A percentile compares a stretch with the other conserved stretches of the same genome.
These are phyloP conservation scores for Lodderomyces margitis DNA, from an alignment of 1,139 yeast genomes.

Conservation along the genomic window DNA sequence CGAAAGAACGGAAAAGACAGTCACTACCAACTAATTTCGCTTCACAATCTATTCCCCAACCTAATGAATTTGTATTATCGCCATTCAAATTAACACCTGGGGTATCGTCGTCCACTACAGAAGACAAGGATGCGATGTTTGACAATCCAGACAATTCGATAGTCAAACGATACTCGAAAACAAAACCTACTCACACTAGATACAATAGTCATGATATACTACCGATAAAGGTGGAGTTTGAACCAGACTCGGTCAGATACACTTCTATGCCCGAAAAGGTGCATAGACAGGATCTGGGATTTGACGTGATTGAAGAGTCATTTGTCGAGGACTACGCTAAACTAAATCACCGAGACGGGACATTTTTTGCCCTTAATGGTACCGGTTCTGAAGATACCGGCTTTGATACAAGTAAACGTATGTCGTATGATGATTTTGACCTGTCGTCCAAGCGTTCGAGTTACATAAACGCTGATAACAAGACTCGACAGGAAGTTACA, in stretches of 20 bases:
- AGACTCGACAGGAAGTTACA: slow-evolving; percentile 50
- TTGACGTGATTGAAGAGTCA: slow-evolving; percentile 10
- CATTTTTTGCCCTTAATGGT: slow-evolving; percentile 16
- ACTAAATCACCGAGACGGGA: slow-evolving; percentile 10
- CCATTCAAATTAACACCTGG: slow-evolving; percentile 38
- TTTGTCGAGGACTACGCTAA: slow-evolving; percentile 7
- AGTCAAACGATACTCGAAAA: slow-evolving; percentile 24
- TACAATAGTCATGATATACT: slow-evolving; percentile 46
- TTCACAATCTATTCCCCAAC: slow-evolving; percentile 19
- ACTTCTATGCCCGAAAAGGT: slow-evolving; percentile 32
- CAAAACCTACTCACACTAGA: slow-evolving; percentile 38
- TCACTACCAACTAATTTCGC: slow-evolving; percentile 36
- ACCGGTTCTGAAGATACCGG: slow-evolving; percentile 12
- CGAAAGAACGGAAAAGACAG: slow-evolving; percentile 25
- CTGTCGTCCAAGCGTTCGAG: slow-evolving; percentile 39
- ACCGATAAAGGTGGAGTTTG: slow-evolving; percentile 48
- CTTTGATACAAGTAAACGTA: slow-evolving; percentile 2
- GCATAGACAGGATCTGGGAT: slow-evolving; percentile 8
- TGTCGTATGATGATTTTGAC: slow-evolving; percentile 5
- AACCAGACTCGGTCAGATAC: slow-evolving; percentile 23
- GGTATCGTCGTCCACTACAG: slow-evolving; percentile 5
- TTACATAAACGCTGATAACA: slow-evolving; percentile 27
- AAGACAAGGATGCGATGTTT: slow-evolving; percentile 5
- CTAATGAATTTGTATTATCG: slow-evolving; percentile 40
- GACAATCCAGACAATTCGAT: slow-evolving; percentile 3